Percentiles rank a stretch among this genome's conserved stretches.
Conservation (phyloP, 805 yeast species). For the Teunomyces stri region DNA sequence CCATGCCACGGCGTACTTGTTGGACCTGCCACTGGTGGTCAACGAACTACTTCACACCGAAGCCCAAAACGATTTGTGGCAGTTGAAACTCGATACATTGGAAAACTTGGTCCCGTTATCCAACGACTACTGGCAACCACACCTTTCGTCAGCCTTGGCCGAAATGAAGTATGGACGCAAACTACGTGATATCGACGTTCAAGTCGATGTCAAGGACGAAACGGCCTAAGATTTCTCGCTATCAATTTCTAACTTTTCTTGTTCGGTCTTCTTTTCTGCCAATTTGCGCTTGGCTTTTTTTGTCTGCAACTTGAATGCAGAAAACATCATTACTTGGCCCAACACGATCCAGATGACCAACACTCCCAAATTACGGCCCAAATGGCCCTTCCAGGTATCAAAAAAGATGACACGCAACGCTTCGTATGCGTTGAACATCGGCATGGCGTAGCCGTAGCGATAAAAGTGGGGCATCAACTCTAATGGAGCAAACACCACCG, state of each 20-base stretch:
- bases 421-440: constrained; percentile 33
- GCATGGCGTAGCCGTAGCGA: constrained; percentile 36
- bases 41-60: constrained; percentile 11
- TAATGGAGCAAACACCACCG: constrained; percentile 34
- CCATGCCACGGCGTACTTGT: constrained; percentile 19
- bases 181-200: constrained; percentile 14
- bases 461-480: constrained; percentile 29
- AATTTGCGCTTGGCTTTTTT: background rate
- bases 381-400: constrained; percentile 30
- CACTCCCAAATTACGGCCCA: constrained; percentile 31
- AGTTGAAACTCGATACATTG: constrained; percentile 20
- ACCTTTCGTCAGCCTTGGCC: constrained; percentile 14
- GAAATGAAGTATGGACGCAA: constrained; percentile 26
- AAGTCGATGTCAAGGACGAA: constrained; percentile 26
- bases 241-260: background rate
- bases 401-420: constrained; percentile 33
- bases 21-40: constrained; percentile 24
- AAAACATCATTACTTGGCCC: constrained; percentile 12
- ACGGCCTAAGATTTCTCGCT: constrained; percentile 8
- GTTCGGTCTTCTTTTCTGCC: background rate
- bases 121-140: constrained; percentile 22
- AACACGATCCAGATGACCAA: constrained; percentile 29
- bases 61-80: constrained; percentile 21
- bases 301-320: background rate
- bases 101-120: constrained; percentile 20